Conservation (phyloP, 805 yeast species). For the Pichia paraexigua region DNA sequence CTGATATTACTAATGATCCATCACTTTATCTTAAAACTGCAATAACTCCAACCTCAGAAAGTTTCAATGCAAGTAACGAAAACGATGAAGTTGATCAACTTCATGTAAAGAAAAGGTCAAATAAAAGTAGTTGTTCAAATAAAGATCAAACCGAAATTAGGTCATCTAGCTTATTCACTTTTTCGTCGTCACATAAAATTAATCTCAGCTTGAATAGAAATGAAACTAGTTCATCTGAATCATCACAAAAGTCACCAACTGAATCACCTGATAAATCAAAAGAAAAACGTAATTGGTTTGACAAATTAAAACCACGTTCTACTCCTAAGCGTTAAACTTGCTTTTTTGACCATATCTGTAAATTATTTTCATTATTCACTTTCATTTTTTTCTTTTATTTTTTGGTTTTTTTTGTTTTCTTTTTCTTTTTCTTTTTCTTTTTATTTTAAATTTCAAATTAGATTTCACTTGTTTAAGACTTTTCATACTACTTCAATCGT, state of each 20-base stretch:
- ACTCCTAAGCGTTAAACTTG: constrained; percentile 12
- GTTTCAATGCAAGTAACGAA: constrained; percentile 9
- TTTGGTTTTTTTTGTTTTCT: background rate
- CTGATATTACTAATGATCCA: constrained; percentile 1
- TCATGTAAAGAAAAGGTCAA: background rate
- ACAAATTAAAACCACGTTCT: constrained; percentile 31
- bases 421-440: background rate
- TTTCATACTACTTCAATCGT: background rate
- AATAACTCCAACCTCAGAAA: background rate
- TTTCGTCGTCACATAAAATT: background rate
- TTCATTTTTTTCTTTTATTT: background rate
- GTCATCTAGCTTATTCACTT: background rate
- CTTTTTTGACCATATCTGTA: background rate
- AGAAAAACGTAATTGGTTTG: constrained; percentile 35
- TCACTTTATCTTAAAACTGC: constrained; percentile 5
- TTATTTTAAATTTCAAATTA: too few relatives aligned
- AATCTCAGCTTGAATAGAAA: background rate
- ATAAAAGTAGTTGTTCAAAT: background rate
- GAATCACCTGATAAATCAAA: background rate
- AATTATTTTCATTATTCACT: background rate
- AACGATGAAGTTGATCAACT: constrained; percentile 1
- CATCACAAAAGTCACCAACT: background rate
- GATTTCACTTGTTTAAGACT: background rate
- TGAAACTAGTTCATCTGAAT: background rate
- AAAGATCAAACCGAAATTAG: background rate